Percentiles rank a stretch among this genome's conserved stretches.
These are phyloP conservation scores for Lichtheimia ramosa DNA, from an alignment of 371 early-diverging fungal species.

Conservation along the genomic window DNA sequence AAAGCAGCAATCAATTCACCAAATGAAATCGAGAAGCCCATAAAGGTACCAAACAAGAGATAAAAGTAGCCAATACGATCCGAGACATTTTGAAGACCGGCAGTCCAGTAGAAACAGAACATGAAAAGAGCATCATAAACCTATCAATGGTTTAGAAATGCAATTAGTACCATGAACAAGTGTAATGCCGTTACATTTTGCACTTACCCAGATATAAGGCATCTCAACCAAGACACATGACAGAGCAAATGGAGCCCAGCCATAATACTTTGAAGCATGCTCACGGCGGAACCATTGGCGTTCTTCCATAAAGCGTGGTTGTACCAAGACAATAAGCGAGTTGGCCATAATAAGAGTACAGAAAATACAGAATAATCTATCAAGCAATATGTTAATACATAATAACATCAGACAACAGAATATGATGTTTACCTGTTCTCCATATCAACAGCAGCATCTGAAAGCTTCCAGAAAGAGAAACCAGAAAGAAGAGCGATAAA, in stretches of 20 bases:
- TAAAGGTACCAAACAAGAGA: conserved; percentile 58
- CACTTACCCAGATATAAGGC: conserved; percentile 51
- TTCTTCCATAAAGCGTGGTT: conserved; percentile 75
- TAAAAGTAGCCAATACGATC: conserved; percentile 65
- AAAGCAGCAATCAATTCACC: conserved; percentile 58
- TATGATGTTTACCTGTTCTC: conserved; percentile 48
- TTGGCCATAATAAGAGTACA: conserved; percentile 66
- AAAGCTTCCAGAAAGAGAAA: conserved; percentile 73
- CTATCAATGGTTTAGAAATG: too few relatives aligned
- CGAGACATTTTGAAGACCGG: conserved; percentile 55
- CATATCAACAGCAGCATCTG: conserved; percentile 56
- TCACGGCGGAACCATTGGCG: conserved; percentile 74
- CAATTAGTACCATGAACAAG: too few relatives aligned
- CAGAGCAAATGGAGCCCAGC: conserved; percentile 64
- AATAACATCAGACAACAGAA: neutral
- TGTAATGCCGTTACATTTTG: too few relatives aligned
- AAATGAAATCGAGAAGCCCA: conserved; percentile 67
- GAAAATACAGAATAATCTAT: conserved; percentile 68
- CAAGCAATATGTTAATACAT: too few relatives aligned
- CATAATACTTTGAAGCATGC: conserved; percentile 70
- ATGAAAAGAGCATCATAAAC: conserved; percentile 59
- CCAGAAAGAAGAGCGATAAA: conserved; percentile 69
- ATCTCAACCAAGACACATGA: conserved; percentile 61
- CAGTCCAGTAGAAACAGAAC: conserved; percentile 73
- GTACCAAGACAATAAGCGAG: conserved; percentile 68